Evolutionary conservation across 2,329 filamentous ascomycete genomes (phyloP), one percentile per base, ranked within the genome.

Genomic region (Hypoxylon sp.): DNA sequence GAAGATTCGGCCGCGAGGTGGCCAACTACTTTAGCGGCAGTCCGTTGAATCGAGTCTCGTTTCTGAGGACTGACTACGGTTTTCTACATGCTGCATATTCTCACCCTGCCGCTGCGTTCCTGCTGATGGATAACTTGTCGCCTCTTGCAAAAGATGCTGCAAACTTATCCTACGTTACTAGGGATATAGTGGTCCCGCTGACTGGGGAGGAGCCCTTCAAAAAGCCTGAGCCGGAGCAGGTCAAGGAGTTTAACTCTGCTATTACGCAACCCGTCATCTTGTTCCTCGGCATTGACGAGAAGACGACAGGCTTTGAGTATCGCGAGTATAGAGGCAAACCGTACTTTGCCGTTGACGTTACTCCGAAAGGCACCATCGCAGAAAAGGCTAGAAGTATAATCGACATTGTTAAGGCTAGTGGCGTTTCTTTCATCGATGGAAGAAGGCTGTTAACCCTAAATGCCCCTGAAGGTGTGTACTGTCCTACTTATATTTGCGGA

Each of bases 311-410:
- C 0, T 86, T 91, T 56, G 76, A 84, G 65, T 91, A 90, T 75
- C 89, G 89, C 65, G 88, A 89, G 51, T 97, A 97, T 77, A 87
- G 84, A 34, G 96, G 95, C 2, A 85, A 86, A 52, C 94, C 96
- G 1, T 97, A 90, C 81, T 99, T 98, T 77, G 95, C 94, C 1
- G 79, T 99, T 11, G 96, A 98, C 77, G 87, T 97, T 19, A 97
- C 94, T 2, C 91, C 93, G 0, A 88, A 86, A 68, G 90, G 87
- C 1, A 83, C 83, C 2, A 82, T 89, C 36, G 88, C 87, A 63
- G 88, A 90, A 2, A 86, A 86, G 46, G 90, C 90, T 0, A 86
- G 87, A 63, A 82, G 82, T 28, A 82, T 94, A 5, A 85, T 91
- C 34, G 82, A 86, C 60, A 80, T 80, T 2, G 79, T 90, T 70